Percentiles rank a stretch among this genome's conserved stretches.
phyloP scores from a whole-genome alignment of 148 eudicot genomes.

The Polygonum maritimum region DNA sequence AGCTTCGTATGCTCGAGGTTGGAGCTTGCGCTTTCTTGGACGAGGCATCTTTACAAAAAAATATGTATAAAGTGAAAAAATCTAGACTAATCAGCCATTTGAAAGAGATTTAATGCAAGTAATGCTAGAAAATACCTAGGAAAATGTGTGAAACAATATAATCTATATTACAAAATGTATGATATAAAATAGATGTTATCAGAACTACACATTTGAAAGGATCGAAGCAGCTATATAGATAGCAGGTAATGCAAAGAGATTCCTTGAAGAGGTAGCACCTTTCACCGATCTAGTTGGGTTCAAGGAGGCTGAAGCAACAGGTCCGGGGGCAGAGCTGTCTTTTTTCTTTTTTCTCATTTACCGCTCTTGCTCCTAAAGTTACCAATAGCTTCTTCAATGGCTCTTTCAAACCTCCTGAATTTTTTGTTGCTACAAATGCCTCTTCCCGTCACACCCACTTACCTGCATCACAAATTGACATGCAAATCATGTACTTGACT shows the following conservation, averaged over 20 bases:
- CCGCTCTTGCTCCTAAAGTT: slow-evolving; percentile 10
- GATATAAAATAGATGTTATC: no score
- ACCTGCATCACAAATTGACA: slow-evolving; percentile 34
- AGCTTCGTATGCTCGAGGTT: no score
- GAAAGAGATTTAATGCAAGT: no score
- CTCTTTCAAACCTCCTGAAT: slow-evolving; percentile 18
- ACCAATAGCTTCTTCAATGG: slow-evolving; percentile 21
- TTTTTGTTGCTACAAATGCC: slow-evolving; percentile 42
- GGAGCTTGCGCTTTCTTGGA: no score
- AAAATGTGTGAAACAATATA: no score
- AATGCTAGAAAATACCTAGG: no score
- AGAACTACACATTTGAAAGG: neutral
- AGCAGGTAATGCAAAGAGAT: no score
- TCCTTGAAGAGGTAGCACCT: slow-evolving; percentile 29
- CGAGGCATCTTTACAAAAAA: no score
- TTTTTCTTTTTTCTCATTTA: slow-evolving; percentile 22
- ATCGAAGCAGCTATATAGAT: neutral
- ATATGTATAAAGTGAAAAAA: no score
- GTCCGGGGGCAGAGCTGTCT: slow-evolving; percentile 29
- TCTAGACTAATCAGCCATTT: no score
- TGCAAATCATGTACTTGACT: neutral
- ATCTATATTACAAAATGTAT: no score
- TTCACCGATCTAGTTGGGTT: slow-evolving; percentile 28
- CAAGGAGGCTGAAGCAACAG: slow-evolving; percentile 20
- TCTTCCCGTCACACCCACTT: slow-evolving; percentile 90